Evolutionary conservation across 176 grass and related monocot species (phyloP), one percentile per base, ranked within the genome.

Genomic region (Aegilops longissima): DNA sequence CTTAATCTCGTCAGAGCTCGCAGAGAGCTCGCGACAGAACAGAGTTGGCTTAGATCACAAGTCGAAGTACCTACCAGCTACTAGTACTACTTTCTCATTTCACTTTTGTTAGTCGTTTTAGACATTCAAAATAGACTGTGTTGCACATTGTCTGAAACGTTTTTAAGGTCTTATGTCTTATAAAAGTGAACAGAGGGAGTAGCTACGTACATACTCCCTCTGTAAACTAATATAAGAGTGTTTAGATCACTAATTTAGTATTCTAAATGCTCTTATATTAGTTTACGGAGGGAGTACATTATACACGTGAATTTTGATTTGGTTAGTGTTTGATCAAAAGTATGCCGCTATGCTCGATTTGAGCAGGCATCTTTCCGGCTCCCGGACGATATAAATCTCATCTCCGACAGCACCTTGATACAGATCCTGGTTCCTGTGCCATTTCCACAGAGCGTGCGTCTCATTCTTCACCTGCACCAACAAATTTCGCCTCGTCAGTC

Each of bases 361-460:
- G 36, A 40, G 2, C 27, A 72, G 17, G 77, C 95, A 98, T 79
- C 88, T 89, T 2, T 87, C 51, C 0, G 93, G 93, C 80, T 93
- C 83, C 79, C 95, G 83, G 18, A 95, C 89, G 51, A 98, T 92
- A 76, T 92, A 95, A 31, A 98, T 93, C 69, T 88, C 89, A 80
- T 98, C 95, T 12, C 80, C 89, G 35, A 79, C 82, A 54, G 5
- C 51, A 13, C 72, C 63, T 30, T 8, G 27, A 25, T 95, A 90
- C 47, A 85, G 24, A 85, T 95, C 95, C 49, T 95, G 93, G 66
- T 95, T 98, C 78, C 95, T 82, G 82, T 95, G 89, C 95, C 95
- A 98, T 5, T 83, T 90, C 95, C 95, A 98, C 35, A 98, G 51
- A 25, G 95, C 95, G 86, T 98, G 83, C 36, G 95, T 98, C 71